Evolutionary conservation across 2,329 filamentous ascomycete genomes (phyloP), one percentile per base, ranked within the genome.

Genomic region (Cladobotryum protrusum): DNA sequence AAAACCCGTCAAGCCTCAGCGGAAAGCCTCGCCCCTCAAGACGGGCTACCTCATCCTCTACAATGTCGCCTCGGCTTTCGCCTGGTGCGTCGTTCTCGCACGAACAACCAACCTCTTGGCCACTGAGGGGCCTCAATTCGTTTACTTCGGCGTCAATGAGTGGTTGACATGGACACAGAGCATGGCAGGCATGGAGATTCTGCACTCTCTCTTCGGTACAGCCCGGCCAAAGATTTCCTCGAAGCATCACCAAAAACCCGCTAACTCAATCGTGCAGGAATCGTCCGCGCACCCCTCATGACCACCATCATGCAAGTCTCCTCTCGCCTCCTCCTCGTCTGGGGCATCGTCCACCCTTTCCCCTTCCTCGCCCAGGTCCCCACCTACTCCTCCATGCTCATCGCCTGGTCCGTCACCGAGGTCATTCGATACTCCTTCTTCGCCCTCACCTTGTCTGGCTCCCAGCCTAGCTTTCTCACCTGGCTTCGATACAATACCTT

Each of bases 401-500:
- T 85, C 49, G 91, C 93, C 32, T 97, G 93, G 92, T 86, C 83
- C 56, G 68, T 89, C 52, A 96, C 93, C 53, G 93, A 99, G 72
- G 87, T 96, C 47, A 86, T 96, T 61, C 85, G 93, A 48, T 99
- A 99, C 77, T 80, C 82, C 43, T 99, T 88, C 77, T 97, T 97
- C 66, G 86, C 87, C 34, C 77, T 90, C 61, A 83, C 82, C 59
- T 78, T 93, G 32, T 72, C 75, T 55, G 76, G 80, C 24, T 64
- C 70, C 52, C 80, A 86, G 29, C 88, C 90, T 0, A 65, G 61
- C 1, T 72, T 77, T 52, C 77, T 96, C 64, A 82, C 82, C 35
- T 95, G 89, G 87, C 73, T 95, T 68, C 78, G 90, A 60, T 91
- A 96, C 71, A 96, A 95, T 68, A 90, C 88, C 7, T 99, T 99